Evolutionary conservation across 1,284 basidiomycete species (phyloP), one percentile per base, ranked within the genome.

Genomic region (Fomitopsis pinicola): DNA sequence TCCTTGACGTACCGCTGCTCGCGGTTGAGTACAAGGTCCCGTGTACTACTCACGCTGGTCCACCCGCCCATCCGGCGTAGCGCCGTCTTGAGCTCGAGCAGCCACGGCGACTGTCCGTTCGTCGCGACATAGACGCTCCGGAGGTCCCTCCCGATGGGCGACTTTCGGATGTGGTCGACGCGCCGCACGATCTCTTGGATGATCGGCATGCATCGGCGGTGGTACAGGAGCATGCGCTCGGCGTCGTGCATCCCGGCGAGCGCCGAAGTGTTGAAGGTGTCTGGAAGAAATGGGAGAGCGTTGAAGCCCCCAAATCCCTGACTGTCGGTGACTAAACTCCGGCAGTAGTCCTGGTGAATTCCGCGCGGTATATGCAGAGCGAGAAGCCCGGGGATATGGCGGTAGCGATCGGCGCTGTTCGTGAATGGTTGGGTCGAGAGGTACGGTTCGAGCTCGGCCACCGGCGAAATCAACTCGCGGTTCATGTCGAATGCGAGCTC

Each of bases 311-410:
- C 70, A 72, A 73, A 82, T 15, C 70, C 65, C 3, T 80, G 70
- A 4, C 63, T 64, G 75, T 76, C 81, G 17, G 72, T 64, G 0
- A 76, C 77, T 40, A 88, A 77, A 60, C 75, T 66, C 0, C 64
- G 42, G 64, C 87, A 88, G 63, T 87, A 84, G 4, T 72, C 69
- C 44, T 74, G 64, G 66, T 80, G 88, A 68, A 88, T 86, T 3
- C 87, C 87, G 38, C 85, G 75, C 5, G 87, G 82, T 26, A 88
- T 66, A 65, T 88, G 86, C 3, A 88, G 67, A 0, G 80, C 86
- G 17, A 88, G 71, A 1, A 85, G 71, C 19, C 79, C 80, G 0
- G 72, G 68, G 26, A 77, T 67, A 36, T 60, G 58, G 17, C 65
- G 19, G 62, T 70, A 67, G 28, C 65, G 67, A 42, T 67, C 59